Base-by-base conservation (phyloP, 73 alveolate species). In the Paramecium caudatum region DNA sequence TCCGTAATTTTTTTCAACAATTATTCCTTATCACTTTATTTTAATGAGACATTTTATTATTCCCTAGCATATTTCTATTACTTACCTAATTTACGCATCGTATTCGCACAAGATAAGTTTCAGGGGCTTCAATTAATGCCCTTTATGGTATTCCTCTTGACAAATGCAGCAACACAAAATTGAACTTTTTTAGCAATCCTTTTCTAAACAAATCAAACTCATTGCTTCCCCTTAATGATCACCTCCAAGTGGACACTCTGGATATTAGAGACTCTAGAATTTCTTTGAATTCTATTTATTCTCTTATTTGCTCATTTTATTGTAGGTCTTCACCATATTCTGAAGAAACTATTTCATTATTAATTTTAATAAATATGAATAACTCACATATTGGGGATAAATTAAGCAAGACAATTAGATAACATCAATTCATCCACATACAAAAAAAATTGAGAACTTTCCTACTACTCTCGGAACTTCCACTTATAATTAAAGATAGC, bases 121-220 rank as follows among this genome's bases (percentile, higher is more conserved):
- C 19, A 74, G 23, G 6, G 88, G 88, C 43, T 74, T 74, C 12
- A 74, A 39, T 19, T 74, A 7, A 45, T 74, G 88, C 19, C 88
- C 88, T 41, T 74, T 74, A 74, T 74, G 88, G 15, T 32, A 33
- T 30, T 65, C 83, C 39, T 65, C 83, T 37, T 37, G 25, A 45
- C 88, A 74, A 6, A 74, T 41, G 32, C 88, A 74, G 19, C 88
- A 74, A 43, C 43, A 36, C 23, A 74, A 45, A 37, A 65, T 65
- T 65, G 27, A 8, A 23, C 21, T 74, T 17, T 37, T 15, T 15
- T 13, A 12, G 10, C 88, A 74, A 27, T 74, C 62, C 23, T 74
- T 74, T 15, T 74, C 88, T 10, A 74, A 4, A 74, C 88, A 74
- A 6, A 74, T 37, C 23, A 39, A 74, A 74, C 88, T 74, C 65